Percentiles rank a stretch among this genome's conserved stretches.
Evolutionary conservation across 2,329 filamentous ascomycete species (phyloP).

Genomic region (Ophiostoma sp.): DNA sequence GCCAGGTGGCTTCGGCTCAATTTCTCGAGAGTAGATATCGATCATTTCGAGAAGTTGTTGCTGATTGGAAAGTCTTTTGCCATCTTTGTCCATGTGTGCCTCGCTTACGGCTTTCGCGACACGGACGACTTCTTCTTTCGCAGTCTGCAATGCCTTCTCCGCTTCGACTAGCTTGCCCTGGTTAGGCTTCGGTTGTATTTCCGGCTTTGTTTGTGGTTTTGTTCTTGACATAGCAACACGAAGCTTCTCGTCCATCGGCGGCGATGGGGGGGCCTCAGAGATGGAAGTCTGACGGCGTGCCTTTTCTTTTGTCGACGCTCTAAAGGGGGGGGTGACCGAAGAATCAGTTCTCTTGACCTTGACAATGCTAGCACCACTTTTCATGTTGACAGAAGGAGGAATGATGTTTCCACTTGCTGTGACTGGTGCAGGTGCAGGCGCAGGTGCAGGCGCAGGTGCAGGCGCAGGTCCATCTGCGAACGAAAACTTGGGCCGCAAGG

Average conservation of each 20-base stretch:
- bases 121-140: background rate
- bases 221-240: background rate
- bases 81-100: background rate
- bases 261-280: conserved; percentile 16
- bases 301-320: background rate
- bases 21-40: background rate
- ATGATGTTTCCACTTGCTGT: background rate
- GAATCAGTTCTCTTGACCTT: conserved; percentile 4
- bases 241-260: background rate
- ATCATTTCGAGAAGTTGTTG: background rate
- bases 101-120: background rate
- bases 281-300: background rate
- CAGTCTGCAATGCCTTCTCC: background rate
- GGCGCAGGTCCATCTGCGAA: background rate
- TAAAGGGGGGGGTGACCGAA: background rate
- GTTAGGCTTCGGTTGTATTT: background rate
- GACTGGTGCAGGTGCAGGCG: background rate
- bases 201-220: background rate
- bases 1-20: background rate
- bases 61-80: background rate
- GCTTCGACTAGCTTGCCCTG: background rate
- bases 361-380: background rate
- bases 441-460: no score
- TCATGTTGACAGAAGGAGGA: conserved; percentile 13
- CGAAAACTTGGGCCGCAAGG: conserved; percentile 28